phyloP scores from a whole-genome alignment of 208 protist genomes.

The Herpetomonas samuelpessoai region DNA sequence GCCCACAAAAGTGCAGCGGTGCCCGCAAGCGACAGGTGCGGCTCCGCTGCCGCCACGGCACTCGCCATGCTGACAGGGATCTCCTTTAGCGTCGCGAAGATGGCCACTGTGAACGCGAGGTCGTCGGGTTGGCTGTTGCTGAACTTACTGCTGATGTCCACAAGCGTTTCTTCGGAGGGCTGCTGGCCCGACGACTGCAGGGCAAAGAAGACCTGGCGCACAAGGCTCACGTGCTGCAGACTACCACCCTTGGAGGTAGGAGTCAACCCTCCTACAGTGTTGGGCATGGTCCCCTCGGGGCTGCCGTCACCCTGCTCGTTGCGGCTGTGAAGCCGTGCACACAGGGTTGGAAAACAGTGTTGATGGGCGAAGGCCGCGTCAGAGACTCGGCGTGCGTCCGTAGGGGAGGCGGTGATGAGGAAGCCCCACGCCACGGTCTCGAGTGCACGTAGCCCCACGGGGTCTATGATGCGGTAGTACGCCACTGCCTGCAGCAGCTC shows the following conservation, averaged over 20 bases:
- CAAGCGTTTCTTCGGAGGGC: constrained; percentile 27
- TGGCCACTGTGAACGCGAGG: constrained; percentile 10
- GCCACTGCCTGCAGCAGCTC: constrained; percentile 8
- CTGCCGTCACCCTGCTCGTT: neutral
- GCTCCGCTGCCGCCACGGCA: neutral
- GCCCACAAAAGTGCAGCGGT: constrained; percentile 34
- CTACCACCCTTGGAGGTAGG: too few relatives aligned
- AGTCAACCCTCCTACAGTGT: too few relatives aligned
- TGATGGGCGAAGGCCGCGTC: neutral
- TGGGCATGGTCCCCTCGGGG: neutral
- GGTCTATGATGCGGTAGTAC: constrained; percentile 8
- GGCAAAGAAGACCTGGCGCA: constrained; percentile 11
- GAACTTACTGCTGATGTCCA: constrained; percentile 10
- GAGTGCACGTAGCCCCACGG: constrained; percentile 1
- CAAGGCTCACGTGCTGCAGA: constrained; percentile 13
- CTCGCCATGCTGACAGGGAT: constrained; percentile 9
- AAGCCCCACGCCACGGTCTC: constrained; percentile 3
- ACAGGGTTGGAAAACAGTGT: neutral
- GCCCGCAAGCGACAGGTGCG: constrained; percentile 21
- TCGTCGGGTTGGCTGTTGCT: constrained; percentile 14
- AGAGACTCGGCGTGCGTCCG: neutral
- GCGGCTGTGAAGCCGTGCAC: neutral
- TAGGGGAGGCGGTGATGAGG: neutral
- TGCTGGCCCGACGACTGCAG: constrained; percentile 7
- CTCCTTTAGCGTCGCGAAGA: constrained; percentile 17